Conservation (phyloP, 352 stramenopile genomes). For the Plasmopara muralis region DNA sequence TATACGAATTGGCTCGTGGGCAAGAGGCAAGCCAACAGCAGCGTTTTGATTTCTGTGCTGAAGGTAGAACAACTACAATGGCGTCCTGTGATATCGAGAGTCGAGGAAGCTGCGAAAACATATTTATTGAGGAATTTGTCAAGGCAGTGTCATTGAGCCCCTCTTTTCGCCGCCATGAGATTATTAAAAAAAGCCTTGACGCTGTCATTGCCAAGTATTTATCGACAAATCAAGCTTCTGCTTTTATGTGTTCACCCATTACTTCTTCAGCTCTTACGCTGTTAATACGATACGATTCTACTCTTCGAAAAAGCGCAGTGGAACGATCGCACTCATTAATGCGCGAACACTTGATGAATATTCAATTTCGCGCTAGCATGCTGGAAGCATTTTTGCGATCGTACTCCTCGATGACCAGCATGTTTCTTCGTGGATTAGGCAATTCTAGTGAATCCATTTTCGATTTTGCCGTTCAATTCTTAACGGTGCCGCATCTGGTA, state of each 20-base stretch:
- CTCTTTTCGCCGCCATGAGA: constrained; percentile 47
- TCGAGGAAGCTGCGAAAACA: constrained; percentile 40
- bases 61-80: constrained; percentile 13
- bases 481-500: constrained; percentile 76
- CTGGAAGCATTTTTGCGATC: constrained; percentile 64
- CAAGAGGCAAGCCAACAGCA: constrained; percentile 28
- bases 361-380: constrained; percentile 65
- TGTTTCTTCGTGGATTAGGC: constrained; percentile 72
- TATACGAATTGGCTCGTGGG: constrained; percentile 27
- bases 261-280: constrained; percentile 39
- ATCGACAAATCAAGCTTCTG: constrained; percentile 8
- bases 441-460: constrained; percentile 85
- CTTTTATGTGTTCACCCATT: background rate
- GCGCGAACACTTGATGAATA: constrained; percentile 72
- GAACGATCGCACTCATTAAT: constrained; percentile 58
- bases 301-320: constrained; percentile 46
- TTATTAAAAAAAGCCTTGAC: constrained; percentile 57
- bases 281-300: constrained; percentile 66
- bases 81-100: constrained; percentile 21
- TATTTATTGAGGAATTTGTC: constrained; percentile 75
- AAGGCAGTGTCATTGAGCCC: constrained; percentile 50
- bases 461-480: constrained; percentile 83
- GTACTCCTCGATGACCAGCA: constrained; percentile 66
- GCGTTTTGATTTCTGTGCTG: constrained; percentile 29
- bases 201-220: constrained; percentile 45